Percentiles rank a stretch among this genome's conserved stretches.
Evolutionary conservation across 1,139 yeast genomes (phyloP).

Genomic region (Spathaspora sp.): DNA sequence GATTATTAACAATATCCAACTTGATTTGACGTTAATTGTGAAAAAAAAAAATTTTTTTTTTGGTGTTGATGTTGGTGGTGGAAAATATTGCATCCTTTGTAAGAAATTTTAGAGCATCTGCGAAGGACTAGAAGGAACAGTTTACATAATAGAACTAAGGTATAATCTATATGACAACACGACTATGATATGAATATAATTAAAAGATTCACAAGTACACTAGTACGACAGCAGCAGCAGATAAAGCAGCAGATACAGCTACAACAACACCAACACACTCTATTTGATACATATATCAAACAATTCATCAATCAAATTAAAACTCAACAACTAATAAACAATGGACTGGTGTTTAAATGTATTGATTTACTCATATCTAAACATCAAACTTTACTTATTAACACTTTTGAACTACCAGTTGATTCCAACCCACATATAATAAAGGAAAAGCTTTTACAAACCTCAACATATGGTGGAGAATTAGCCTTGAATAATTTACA

Average conservation of each 20-base stretch:
- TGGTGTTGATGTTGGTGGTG: background rate
- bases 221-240: background rate
- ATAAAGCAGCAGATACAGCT: no score
- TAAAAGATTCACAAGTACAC: constrained; percentile 1
- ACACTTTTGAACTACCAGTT: constrained; percentile 9
- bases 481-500: background rate
- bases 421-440: constrained; percentile 7
- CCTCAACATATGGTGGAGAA: constrained; percentile 6
- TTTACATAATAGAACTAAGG: no score
- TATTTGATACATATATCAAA: constrained; percentile 1
- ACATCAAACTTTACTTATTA: constrained; percentile 11
- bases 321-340: constrained; percentile 7
- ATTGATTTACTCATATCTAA: constrained; percentile 15
- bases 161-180: background rate
- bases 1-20: constrained; percentile 7
- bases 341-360: constrained; percentile 13
- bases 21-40: constrained; percentile 1
- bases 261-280: background rate
- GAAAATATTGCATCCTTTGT: background rate
- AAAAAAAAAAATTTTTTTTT: constrained; percentile 8
- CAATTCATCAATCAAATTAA: constrained; percentile 4
- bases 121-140: no score
- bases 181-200: constrained; percentile 10
- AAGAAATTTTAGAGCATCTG: background rate
- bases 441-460: constrained; percentile 13